Conservation (phyloP, 2,329 filamentous ascomycete genomes). For the Pyrenophora seminiperda region DNA sequence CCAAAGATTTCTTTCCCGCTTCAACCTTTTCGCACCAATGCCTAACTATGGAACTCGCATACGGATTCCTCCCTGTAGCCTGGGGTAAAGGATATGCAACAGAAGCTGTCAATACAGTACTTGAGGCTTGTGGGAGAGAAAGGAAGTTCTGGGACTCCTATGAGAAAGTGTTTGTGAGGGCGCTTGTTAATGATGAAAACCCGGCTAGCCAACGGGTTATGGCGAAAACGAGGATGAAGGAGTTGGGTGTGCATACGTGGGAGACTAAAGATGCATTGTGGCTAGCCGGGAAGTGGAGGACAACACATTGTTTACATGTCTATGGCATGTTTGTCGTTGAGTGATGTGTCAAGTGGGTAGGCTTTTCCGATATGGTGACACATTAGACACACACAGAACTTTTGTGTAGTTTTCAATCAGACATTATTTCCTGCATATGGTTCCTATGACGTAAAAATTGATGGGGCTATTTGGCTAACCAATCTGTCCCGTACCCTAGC, state of each 20-base stretch:
- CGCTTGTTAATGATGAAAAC: conserved; percentile 41
- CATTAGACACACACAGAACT: too few species aligned
- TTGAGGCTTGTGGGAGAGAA: conserved; percentile 27
- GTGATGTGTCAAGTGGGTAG: background rate
- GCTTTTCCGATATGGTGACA: too few species aligned
- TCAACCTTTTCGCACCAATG: conserved; percentile 11
- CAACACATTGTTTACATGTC: conserved; percentile 29
- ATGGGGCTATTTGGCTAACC: background rate
- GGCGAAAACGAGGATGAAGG: conserved; percentile 36
- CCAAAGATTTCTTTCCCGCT: conserved; percentile 18
- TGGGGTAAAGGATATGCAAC: conserved; percentile 35
- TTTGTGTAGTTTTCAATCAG: too few species aligned
- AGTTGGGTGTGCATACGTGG: conserved; percentile 36
- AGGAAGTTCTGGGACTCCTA: conserved; percentile 31
- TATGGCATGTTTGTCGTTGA: conserved; percentile 27
- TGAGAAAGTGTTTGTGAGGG: conserved; percentile 37
- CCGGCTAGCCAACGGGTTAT: conserved; percentile 38
- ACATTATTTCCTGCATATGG: too few species aligned
- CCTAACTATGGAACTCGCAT: conserved; percentile 32
- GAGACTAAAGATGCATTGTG: conserved; percentile 26
- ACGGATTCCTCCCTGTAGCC: conserved; percentile 25
- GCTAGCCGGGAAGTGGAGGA: conserved; percentile 34
- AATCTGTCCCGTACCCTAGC: background rate
- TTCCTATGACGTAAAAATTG: conserved; percentile 50
- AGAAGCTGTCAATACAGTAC: conserved; percentile 27